Conservation (phyloP, 768 basidiomycete genomes). For the Hygrocybe punicea region DNA sequence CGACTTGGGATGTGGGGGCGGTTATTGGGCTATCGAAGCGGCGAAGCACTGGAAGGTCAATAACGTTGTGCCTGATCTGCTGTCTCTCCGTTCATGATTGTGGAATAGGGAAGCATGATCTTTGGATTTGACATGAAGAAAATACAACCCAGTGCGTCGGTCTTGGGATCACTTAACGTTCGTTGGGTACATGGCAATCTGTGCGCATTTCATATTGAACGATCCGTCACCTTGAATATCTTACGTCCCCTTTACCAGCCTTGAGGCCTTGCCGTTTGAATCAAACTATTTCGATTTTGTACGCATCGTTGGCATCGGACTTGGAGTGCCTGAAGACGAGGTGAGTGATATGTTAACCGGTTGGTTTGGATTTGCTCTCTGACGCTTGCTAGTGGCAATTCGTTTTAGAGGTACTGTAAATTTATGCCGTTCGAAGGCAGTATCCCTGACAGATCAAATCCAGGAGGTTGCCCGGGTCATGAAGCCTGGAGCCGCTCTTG, state of each 20-base stretch:
- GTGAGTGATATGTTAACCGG: slow-evolving; percentile 23
- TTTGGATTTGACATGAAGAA: slow-evolving; percentile 57
- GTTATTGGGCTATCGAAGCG: slow-evolving; percentile 68
- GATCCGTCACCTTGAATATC: background rate
- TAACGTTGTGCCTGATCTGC: slow-evolving; percentile 2
- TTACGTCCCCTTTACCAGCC: slow-evolving; percentile 35
- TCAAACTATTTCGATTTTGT: slow-evolving; percentile 61
- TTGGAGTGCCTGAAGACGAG: slow-evolving; percentile 72
- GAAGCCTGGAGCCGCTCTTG: slow-evolving; percentile 57
- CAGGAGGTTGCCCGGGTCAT: slow-evolving; percentile 70
- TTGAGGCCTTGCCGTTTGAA: slow-evolving; percentile 62
- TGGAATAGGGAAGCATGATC: slow-evolving; percentile 46
- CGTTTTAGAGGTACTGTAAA: slow-evolving; percentile 53
- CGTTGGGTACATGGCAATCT: slow-evolving; percentile 68
- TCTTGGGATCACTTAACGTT: slow-evolving; percentile 31
- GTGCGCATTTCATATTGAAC: slow-evolving; percentile 39
- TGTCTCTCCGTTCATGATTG: slow-evolving; percentile 1
- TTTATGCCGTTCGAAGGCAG: background rate
- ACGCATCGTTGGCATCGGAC: slow-evolving; percentile 58
- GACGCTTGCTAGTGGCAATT: slow-evolving; percentile 52
- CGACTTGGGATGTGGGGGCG: slow-evolving; percentile 70
- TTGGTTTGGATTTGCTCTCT: slow-evolving; percentile 4
- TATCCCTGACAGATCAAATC: slow-evolving; percentile 6
- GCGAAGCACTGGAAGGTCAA: slow-evolving; percentile 64
- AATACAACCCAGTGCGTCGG: slow-evolving; percentile 46